Percentiles rank a stretch among this genome's conserved stretches.
Conservation (phyloP, 139 green algal genomes). For the Pycnococcus provasolii region DNA sequence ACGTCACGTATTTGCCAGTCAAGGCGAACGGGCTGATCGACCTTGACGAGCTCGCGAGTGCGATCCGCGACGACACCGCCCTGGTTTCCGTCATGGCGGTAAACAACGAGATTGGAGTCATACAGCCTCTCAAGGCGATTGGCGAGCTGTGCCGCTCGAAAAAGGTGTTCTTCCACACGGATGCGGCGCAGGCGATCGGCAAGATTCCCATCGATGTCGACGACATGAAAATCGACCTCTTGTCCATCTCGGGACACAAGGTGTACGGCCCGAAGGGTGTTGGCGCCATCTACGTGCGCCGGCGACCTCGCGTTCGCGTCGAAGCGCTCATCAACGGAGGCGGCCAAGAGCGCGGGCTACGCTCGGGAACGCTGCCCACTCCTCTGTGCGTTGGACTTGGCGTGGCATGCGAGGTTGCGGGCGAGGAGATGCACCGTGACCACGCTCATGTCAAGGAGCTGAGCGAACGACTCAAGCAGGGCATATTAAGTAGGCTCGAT, state of each 20-base stretch:
- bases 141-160: conserved; percentile 61
- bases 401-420: conserved; percentile 66
- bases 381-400: conserved; percentile 83
- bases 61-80: conserved; percentile 73
- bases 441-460: conserved; percentile 52
- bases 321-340: conserved; percentile 89
- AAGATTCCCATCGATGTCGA: conserved; percentile 92
- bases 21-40: conserved; percentile 71
- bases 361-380: conserved; percentile 73
- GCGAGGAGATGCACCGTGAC: conserved; percentile 68
- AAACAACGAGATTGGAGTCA: conserved; percentile 95
- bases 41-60: conserved; percentile 57
- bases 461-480: conserved; percentile 60
- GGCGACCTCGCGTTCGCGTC: conserved; percentile 81
- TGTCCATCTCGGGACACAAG: conserved; percentile 94
- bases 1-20: conserved; percentile 92
- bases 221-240: conserved; percentile 73
- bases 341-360: conserved; percentile 87
- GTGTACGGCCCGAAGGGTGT: conserved; percentile 96
- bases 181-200: conserved; percentile 62
- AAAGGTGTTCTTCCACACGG: conserved; percentile 91
- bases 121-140: conserved; percentile 85
- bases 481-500: conserved; percentile 51
- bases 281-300: conserved; percentile 89
- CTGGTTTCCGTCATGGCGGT: conserved; percentile 90